Percentiles rank a stretch among this genome's conserved stretches.
Conservation (phyloP, 805 yeast species). For the Debaryomyces hansenii region DNA sequence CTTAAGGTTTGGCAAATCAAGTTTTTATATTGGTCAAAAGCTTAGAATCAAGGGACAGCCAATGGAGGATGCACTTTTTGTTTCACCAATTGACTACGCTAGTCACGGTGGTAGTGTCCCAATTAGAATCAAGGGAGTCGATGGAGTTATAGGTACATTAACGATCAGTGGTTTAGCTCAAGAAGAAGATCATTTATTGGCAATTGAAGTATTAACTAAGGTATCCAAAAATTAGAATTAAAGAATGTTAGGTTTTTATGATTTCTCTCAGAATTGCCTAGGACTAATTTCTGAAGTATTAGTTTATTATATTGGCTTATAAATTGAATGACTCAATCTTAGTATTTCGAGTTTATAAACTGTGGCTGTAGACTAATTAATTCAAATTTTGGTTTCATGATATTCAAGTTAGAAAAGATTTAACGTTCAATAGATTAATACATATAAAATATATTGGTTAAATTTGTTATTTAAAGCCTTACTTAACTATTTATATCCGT, state of each 20-base stretch:
- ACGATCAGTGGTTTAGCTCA: slow-evolving; percentile 59
- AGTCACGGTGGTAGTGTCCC: slow-evolving; percentile 61
- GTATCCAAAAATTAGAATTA: background rate
- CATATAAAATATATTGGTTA: too few relatives aligned
- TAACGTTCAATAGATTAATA: too few relatives aligned
- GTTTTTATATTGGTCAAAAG: slow-evolving; percentile 48
- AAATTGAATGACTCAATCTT: too few relatives aligned
- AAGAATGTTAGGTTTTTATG: too few relatives aligned
- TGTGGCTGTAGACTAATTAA: too few relatives aligned
- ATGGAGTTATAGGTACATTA: slow-evolving; percentile 45
- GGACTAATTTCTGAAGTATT: too few relatives aligned
- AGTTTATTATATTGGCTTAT: too few relatives aligned
- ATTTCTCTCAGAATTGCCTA: too few relatives aligned
- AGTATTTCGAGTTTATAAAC: too few relatives aligned
- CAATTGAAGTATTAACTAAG: slow-evolving; percentile 29
- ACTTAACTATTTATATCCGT: background rate
- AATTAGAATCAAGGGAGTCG: slow-evolving; percentile 36
- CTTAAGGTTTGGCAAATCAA: slow-evolving; percentile 47
- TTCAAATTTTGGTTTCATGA: too few relatives aligned
- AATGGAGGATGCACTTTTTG: slow-evolving; percentile 36
- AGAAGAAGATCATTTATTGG: slow-evolving; percentile 53
- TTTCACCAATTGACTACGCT: slow-evolving; percentile 47
- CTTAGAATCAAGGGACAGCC: slow-evolving; percentile 35
- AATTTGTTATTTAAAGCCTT: too few relatives aligned
- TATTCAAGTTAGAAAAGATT: too few relatives aligned